Conservation (phyloP, 352 stramenopile genomes). For the Pythium brassicae region DNA sequence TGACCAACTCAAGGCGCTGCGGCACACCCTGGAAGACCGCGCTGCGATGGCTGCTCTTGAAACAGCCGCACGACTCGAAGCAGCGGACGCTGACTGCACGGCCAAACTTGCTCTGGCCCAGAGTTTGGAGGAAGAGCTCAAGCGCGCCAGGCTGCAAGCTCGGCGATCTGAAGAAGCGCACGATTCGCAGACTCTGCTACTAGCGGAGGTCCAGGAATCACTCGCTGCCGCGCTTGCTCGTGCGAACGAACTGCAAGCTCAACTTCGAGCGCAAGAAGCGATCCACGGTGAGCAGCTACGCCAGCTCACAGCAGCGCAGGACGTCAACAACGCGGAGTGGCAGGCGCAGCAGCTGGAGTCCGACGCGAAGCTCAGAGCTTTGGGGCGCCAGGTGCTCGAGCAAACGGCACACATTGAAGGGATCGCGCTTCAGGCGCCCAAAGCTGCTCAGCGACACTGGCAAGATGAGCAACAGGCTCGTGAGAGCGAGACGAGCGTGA, state of each 20-base stretch:
- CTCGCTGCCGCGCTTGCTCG: not conserved
- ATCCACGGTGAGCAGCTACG: not conserved
- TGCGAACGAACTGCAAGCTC: not conserved
- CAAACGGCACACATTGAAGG: not conserved
- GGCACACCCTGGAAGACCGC: not conserved
- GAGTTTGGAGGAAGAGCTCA: slow-evolving; percentile 1
- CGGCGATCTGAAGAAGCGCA: slow-evolving; percentile 1
- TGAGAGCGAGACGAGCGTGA: not conserved
- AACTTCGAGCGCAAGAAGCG: not conserved
- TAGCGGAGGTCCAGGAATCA: not conserved
- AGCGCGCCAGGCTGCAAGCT: not conserved
- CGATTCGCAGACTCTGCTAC: slow-evolving; percentile 3
- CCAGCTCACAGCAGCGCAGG: not conserved
- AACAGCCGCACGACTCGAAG: not conserved
- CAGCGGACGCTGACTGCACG: not conserved
- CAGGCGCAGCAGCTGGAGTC: not conserved
- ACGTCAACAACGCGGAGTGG: not conserved
- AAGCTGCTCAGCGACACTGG: not conserved
- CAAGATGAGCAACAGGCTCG: not conserved
- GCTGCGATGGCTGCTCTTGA: not conserved
- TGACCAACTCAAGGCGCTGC: not conserved
- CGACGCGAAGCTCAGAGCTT: not conserved
- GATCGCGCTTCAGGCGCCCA: not conserved
- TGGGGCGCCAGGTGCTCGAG: slow-evolving; percentile 5
- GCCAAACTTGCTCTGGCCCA: not conserved